phyloP scores from a whole-genome alignment of 441 rosid genomes.

The Mallotus japonicus region DNA sequence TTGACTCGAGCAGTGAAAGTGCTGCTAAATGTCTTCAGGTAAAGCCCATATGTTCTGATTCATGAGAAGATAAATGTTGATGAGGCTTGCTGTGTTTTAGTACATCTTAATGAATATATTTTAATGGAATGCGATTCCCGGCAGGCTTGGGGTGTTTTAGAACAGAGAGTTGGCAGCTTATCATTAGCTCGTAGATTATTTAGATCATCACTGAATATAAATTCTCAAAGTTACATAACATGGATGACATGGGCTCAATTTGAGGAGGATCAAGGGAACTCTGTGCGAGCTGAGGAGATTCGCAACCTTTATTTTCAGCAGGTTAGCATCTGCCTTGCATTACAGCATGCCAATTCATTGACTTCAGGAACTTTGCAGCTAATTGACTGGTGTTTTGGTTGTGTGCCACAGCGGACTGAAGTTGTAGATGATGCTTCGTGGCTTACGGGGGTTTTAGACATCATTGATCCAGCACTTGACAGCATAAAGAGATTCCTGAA shows the following conservation, averaged over 20 bases:
- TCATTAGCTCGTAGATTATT: slow-evolving; percentile 86
- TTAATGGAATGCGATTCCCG: slow-evolving; percentile 2
- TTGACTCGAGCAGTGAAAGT: slow-evolving; percentile 68
- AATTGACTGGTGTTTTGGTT: background rate
- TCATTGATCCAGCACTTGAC: slow-evolving; percentile 85
- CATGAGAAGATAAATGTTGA: background rate
- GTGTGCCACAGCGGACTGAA: slow-evolving; percentile 66
- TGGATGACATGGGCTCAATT: slow-evolving; percentile 99
- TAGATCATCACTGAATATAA: slow-evolving; percentile 72
- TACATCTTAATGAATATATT: background rate
- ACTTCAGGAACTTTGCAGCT: too few species aligned
- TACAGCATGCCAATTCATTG: too few species aligned
- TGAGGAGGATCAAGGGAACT: slow-evolving; percentile 93
- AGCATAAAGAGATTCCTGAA: slow-evolving; percentile 78
- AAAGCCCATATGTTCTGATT: slow-evolving; percentile 17
- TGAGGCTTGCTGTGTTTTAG: background rate
- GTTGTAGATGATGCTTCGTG: slow-evolving; percentile 94
- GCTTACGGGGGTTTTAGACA: slow-evolving; percentile 79
- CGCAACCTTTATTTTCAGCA: slow-evolving; percentile 92
- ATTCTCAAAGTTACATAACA: slow-evolving; percentile 88
- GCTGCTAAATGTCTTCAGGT: slow-evolving; percentile 94
- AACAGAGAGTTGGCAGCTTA: slow-evolving; percentile 79
- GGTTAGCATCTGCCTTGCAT: slow-evolving; percentile 40
- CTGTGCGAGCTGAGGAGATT: slow-evolving; percentile 90
- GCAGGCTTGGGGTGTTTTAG: slow-evolving; percentile 98